Conservation (phyloP, 495 filamentous ascomycete species). For the Aspergillus ostianus region DNA sequence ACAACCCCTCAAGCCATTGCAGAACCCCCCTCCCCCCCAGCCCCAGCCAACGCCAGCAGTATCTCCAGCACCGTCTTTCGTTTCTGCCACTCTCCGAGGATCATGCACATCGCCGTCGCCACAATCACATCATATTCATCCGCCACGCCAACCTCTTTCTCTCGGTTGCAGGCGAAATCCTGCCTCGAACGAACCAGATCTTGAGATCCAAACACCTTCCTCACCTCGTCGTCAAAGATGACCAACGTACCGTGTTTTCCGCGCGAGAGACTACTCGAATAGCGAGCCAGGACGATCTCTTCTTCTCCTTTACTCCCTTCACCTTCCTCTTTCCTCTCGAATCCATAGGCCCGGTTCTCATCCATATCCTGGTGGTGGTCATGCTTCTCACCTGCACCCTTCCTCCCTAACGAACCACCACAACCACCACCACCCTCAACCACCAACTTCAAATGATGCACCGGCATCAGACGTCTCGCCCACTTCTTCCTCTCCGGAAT, state of each 20-base stretch:
- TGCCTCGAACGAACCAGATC: neutral
- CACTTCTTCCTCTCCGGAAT: constrained; percentile 4
- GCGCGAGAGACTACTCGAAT: constrained; percentile 3
- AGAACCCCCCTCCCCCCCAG: too few species aligned
- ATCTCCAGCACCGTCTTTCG: constrained; percentile 6
- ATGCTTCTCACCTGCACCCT: too few species aligned
- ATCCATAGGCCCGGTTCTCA: too few species aligned
- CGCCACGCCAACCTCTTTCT: neutral
- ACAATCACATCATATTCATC: constrained; percentile 12
- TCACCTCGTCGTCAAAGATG: constrained; percentile 15
- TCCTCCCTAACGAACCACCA: too few species aligned
- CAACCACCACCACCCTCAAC: neutral
- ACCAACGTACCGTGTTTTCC: constrained; percentile 13
- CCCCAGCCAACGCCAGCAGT: neutral
- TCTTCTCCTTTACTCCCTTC: neutral
- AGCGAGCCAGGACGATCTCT: constrained; percentile 10
- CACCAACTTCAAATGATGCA: constrained; percentile 18
- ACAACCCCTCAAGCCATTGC: too few species aligned
- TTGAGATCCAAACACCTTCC: constrained; percentile 6
- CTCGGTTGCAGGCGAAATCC: neutral
- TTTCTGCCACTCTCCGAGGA: constrained; percentile 24
- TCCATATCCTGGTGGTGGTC: too few species aligned
- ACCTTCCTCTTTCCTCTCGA: too few species aligned
- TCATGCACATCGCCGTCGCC: constrained; percentile 20
- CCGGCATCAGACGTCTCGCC: constrained; percentile 10